Evolutionary conservation across 495 filamentous ascomycete genomes (phyloP).

Genomic region (Ramalina intermedia): DNA sequence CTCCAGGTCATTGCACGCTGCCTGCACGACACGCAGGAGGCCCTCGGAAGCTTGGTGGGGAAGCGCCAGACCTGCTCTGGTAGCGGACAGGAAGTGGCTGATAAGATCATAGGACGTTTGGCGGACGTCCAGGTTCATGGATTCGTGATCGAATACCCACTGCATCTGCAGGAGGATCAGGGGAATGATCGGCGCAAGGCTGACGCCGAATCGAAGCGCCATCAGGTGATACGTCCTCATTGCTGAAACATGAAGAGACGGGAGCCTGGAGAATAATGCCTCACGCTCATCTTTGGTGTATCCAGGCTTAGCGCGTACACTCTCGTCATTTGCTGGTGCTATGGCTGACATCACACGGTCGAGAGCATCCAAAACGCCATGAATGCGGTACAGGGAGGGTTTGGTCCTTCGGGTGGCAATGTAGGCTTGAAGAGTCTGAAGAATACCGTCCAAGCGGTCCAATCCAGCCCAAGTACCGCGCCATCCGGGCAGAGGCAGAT

Average conservation of each 20-base stretch:
- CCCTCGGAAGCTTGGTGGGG: constrained; percentile 11
- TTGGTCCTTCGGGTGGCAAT: constrained; percentile 43
- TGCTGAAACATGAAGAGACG: constrained; percentile 55
- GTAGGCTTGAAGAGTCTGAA: constrained; percentile 40
- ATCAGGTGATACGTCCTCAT: constrained; percentile 40
- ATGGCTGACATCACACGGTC: constrained; percentile 53
- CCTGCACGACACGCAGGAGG: background rate
- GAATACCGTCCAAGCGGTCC: constrained; percentile 47
- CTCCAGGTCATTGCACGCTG: background rate
- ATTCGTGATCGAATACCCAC: constrained; percentile 53
- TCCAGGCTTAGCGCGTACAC: constrained; percentile 43
- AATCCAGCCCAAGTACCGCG: constrained; percentile 54
- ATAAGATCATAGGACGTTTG: constrained; percentile 43
- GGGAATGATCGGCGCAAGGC: constrained; percentile 29
- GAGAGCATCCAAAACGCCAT: constrained; percentile 47
- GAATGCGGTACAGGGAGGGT: constrained; percentile 47
- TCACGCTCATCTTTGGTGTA: constrained; percentile 68
- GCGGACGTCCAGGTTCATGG: constrained; percentile 40
- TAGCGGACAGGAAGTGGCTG: constrained; percentile 36
- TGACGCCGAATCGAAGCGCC: constrained; percentile 38
- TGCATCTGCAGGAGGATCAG: constrained; percentile 47
- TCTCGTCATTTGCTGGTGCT: constrained; percentile 28
- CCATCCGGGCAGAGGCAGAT: constrained; percentile 50
- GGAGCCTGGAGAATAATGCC: constrained; percentile 52
- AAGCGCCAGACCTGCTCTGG: background rate